These are phyloP conservation scores for Fusarium chlamydosporum DNA, from an alignment of 2,329 filamentous ascomycete genomes.

Conservation along the genomic window DNA sequence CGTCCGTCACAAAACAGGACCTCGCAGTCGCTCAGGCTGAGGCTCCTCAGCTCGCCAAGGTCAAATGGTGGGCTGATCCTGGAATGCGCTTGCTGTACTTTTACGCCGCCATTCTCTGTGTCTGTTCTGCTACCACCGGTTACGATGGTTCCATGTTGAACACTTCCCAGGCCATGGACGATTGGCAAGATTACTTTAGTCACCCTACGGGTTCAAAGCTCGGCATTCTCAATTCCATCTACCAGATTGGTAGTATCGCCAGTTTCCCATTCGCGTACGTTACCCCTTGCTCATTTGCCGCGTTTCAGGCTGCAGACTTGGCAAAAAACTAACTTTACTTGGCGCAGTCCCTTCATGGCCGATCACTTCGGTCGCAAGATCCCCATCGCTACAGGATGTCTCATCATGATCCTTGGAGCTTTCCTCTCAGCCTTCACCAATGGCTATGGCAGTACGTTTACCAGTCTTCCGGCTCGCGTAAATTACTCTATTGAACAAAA, in stretches of 20 bases:
- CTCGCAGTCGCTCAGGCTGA: constrained; percentile 60
- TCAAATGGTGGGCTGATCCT: constrained; percentile 69
- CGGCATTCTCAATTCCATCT: constrained; percentile 66
- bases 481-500: background rate
- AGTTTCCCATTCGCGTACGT: constrained; percentile 32
- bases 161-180: constrained; percentile 69
- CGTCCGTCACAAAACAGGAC: constrained; percentile 27
- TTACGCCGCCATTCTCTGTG: constrained; percentile 66
- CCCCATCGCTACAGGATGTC: constrained; percentile 60
- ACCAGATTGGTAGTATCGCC: constrained; percentile 60
- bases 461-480: background rate
- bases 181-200: constrained; percentile 65
- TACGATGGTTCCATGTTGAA: constrained; percentile 71
- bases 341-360: constrained; percentile 54
- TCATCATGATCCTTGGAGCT: constrained; percentile 63
- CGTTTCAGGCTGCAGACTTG: background rate
- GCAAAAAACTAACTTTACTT: constrained; percentile 1
- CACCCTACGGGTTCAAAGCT: constrained; percentile 56
- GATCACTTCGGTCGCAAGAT: constrained; percentile 61
- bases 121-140: constrained; percentile 73
- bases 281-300: too few species aligned
- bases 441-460: constrained; percentile 59
- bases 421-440: constrained; percentile 60
- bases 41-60: constrained; percentile 66
- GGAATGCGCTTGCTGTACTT: constrained; percentile 65